Evolutionary conservation across 257 asterid species (phyloP).

Genomic region (Solanum chaucha): DNA sequence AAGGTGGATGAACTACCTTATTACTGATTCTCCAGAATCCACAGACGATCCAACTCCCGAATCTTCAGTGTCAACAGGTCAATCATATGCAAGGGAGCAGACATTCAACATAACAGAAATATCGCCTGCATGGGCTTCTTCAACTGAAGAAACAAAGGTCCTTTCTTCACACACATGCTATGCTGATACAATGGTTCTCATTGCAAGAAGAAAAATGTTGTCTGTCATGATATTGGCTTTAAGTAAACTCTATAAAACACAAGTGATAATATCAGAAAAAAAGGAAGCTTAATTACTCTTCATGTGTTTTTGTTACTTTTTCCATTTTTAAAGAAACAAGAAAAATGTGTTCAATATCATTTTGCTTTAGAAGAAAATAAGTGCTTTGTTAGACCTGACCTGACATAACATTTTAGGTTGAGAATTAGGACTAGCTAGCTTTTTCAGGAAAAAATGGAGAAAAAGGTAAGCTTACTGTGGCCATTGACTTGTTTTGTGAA

Average conservation of each 20-base stretch:
- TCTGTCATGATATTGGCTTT: background rate
- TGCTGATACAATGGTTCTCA: background rate
- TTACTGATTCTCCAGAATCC: constrained; percentile 52
- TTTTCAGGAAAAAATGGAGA: background rate
- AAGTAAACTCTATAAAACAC: background rate
- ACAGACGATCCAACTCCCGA: constrained; percentile 27
- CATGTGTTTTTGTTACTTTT: background rate
- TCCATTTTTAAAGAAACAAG: background rate
- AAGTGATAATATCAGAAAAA: background rate
- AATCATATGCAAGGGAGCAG: constrained; percentile 25
- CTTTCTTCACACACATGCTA: background rate
- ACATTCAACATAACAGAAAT: constrained; percentile 59
- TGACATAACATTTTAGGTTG: background rate
- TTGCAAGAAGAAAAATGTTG: background rate
- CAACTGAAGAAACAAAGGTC: constrained; percentile 92
- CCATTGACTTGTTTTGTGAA: background rate
- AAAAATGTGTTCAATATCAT: background rate
- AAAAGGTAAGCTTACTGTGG: background rate
- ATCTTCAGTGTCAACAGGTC: constrained; percentile 13
- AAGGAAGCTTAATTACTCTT: background rate
- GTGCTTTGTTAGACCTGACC: background rate
- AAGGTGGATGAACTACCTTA: constrained; percentile 37
- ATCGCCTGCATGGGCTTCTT: constrained; percentile 71
- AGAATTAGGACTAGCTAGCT: background rate
- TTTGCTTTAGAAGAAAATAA: background rate